Base-by-base conservation (phyloP, 2,329 filamentous ascomycete species). In the Cladorrhinum sp. region DNA sequence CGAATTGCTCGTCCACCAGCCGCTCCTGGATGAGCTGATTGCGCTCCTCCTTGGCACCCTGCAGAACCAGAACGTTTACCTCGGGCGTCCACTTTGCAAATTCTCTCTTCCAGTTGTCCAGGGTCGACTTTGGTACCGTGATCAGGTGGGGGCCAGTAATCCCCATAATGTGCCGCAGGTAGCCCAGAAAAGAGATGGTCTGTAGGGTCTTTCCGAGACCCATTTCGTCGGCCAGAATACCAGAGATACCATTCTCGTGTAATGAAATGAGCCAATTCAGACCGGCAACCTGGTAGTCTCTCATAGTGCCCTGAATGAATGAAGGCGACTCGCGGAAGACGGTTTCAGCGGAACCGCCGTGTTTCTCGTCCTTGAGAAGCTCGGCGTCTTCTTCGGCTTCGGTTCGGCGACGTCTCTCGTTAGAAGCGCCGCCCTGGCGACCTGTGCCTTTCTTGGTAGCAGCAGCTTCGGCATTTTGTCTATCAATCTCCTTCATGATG, bases 311-410 rank as follows among this genome's bases (percentile, higher is more conserved):
- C 16, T 96, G 79, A 65, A 99, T 87, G 73, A 91, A 99, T n/a
- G 87, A 77, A 12, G 95, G 95, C 2, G 94, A 98, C 63, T 98
- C 95, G 63, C 94, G 87, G 76, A 99, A 99, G 36, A 96, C 87
- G 0, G 91, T 96, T 73, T 95, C 90, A 30, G 91, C 90, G 58
- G 91, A 87, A 61, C 90, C 89, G 62, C 92, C 94, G 66, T 87
- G 87, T 76, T 93, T 95, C 77, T 97, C 95, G 70, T 98, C 94
- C 69, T 92, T 86, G 63, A 89, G 76, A 33, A 89, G 80, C 76
- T 99, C 96, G 1, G 93, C 95, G 72, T 99, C 95, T 80, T 99
- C 95, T 74, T 99, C 95, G 70, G 96, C 93, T 75, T 99, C 95
- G 1, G 95, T 99, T 72, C 94, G 88, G 70, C 95, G 88, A 67